Evolutionary conservation across 305 asterid species (phyloP).

Genomic region (Salvia sclarea): DNA sequence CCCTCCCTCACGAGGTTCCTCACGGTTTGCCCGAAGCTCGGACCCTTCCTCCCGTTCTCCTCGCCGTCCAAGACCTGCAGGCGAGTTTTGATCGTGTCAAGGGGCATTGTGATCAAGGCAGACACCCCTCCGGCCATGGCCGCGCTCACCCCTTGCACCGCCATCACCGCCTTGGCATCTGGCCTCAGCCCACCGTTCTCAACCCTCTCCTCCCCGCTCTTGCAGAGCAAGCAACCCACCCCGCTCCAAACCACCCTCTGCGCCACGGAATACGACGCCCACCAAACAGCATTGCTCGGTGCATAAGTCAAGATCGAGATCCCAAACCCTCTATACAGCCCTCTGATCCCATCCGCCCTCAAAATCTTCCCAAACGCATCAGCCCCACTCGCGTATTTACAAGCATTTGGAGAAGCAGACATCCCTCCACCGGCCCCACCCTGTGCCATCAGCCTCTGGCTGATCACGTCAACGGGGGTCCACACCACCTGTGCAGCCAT

Average conservation of each 20-base stretch:
- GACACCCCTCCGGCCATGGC: slow-evolving; percentile 73
- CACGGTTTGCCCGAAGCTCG: slow-evolving; percentile 56
- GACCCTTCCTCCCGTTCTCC: slow-evolving; percentile 59
- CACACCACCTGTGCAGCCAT: slow-evolving; percentile 74
- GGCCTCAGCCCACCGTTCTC: slow-evolving; percentile 40
- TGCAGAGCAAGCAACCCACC: slow-evolving; percentile 44
- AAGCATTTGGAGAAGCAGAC: slow-evolving; percentile 23
- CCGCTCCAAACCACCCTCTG: slow-evolving; percentile 72
- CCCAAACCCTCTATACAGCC: slow-evolving; percentile 83
- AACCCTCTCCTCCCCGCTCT: slow-evolving; percentile 35
- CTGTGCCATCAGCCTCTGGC: slow-evolving; percentile 85
- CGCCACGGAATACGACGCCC: slow-evolving; percentile 71
- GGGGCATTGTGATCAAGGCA: slow-evolving; percentile 73
- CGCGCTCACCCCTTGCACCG: slow-evolving; percentile 73
- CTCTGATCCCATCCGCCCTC: slow-evolving; percentile 63
- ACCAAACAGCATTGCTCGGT: slow-evolving; percentile 82
- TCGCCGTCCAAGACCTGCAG: slow-evolving; percentile 69
- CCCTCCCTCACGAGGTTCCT: slow-evolving; percentile 73
- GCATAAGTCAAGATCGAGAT: slow-evolving; percentile 73
- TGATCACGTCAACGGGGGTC: slow-evolving; percentile 81
- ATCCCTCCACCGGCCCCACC: slow-evolving; percentile 36
- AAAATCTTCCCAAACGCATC: slow-evolving; percentile 68
- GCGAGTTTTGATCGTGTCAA: slow-evolving; percentile 81
- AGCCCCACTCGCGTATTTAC: slow-evolving; percentile 54
- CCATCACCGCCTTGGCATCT: slow-evolving; percentile 56